Base-by-base conservation (phyloP, 176 grass and related monocot species). In the Typha latifolia region DNA sequence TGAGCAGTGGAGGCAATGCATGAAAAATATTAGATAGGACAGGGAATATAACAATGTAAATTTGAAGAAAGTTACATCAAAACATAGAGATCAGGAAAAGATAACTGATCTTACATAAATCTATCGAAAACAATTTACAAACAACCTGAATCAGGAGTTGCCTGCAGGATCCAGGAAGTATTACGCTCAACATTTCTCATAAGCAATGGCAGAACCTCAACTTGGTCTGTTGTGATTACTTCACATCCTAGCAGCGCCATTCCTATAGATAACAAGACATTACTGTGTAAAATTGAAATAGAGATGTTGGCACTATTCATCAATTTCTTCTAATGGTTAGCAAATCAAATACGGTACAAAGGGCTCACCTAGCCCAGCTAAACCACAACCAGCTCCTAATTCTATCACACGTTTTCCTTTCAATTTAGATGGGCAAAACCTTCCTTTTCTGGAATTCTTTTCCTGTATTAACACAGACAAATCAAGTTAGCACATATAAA, bases 391-490 rank as follows among this genome's bases (percentile, higher is more conserved):
- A 77, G 92, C 88, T 77, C 92, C 92, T 59, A 96, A 47, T 83
- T 96, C 88, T 24, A 96, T 86, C 47, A 74, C 88, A 63, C 80
- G 74, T 84, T 96, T 96, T 13, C 85, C 92, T 80, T 96, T 96
- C 69, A 96, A 3, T 32, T 96, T 96, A 24, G 85, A 76, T 34
- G 85, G 82, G 26, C 80, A 86, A 84, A 96, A 96, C 63, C 85
- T 83, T 11, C 92, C 92, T 80, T 91, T 96, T 68, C 92, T 85
- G 78, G 85, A 86, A 47, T 96, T 96, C 62, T 91, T 96, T 82
- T 91, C 92, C 87, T 96, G 80, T 12, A 76, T 22, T 20, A 57
- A 21, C 5, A 68, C 12, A 23, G 12, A 26, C 14, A 51, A 68
- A 14, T 20, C 32, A 63, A 49, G 66, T 12, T 27, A 27, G 15